Percentiles rank a stretch among this genome's conserved stretches.
Evolutionary conservation across 2,329 filamentous ascomycete genomes (phyloP).

Genomic region (Sporothrix euskadiensis): DNA sequence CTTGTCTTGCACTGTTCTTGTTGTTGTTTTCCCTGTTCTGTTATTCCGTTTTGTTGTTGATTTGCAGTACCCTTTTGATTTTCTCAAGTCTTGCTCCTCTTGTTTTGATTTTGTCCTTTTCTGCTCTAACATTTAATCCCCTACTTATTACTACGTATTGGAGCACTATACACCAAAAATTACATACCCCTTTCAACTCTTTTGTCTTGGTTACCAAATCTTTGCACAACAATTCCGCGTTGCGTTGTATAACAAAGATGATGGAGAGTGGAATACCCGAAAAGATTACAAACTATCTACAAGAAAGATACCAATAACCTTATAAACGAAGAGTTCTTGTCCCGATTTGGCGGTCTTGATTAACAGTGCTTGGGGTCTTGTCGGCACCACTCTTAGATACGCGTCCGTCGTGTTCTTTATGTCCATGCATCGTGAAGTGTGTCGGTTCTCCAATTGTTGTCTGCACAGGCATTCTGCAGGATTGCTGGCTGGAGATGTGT

Average conservation of each 20-base stretch:
- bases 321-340: too few species aligned
- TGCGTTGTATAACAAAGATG: background rate
- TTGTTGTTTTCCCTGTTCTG: background rate
- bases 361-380: too few species aligned
- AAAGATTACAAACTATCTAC: too few species aligned
- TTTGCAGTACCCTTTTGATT: background rate
- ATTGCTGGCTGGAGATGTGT: too few species aligned
- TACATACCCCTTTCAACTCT: background rate
- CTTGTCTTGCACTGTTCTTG: background rate
- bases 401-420: too few species aligned
- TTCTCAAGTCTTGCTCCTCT: background rate
- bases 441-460: too few species aligned
- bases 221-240: too few species aligned
- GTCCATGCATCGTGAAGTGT: background rate
- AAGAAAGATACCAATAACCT: too few species aligned
- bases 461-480: too few species aligned
- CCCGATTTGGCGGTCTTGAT: too few species aligned
- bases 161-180: background rate
- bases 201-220: background rate
- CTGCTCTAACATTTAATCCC: background rate
- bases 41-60: constrained; percentile 1
- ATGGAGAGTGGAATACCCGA: too few species aligned
- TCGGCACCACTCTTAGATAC: too few species aligned
- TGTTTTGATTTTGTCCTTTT: background rate
- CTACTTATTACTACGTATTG: background rate